Conservation (phyloP, 768 basidiomycete species). For the Leccinum obscurum region DNA sequence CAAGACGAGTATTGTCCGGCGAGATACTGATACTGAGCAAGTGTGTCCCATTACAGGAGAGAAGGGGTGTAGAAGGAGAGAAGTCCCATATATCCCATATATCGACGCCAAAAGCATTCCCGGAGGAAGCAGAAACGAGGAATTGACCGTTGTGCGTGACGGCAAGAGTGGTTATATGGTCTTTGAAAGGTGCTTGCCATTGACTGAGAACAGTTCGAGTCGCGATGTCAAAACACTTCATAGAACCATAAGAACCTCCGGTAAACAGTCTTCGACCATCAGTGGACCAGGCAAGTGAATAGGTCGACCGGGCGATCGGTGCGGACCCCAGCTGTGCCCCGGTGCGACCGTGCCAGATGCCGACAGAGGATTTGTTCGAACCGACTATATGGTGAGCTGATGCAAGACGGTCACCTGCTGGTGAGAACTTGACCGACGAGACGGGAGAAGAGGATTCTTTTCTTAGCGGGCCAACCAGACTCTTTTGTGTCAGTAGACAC, state of each 20-base stretch:
- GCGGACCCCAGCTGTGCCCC: slow-evolving; percentile 7
- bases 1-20: slow-evolving; percentile 4
- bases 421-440: slow-evolving; percentile 20
- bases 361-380: not conserved
- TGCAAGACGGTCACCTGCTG: slow-evolving; percentile 12
- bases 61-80: slow-evolving; percentile 1
- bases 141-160: slow-evolving; percentile 4
- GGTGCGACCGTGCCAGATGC: slow-evolving; percentile 17
- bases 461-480: slow-evolving; percentile 3
- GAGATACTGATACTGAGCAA: slow-evolving; percentile 3
- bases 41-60: not conserved
- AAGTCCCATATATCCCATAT: slow-evolving; percentile 14
- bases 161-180: slow-evolving; percentile 10
- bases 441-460: slow-evolving; percentile 6
- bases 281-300: slow-evolving; percentile 19
- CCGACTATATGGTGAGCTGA: not conserved
- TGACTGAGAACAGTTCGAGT: not conserved
- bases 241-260: slow-evolving; percentile 10
- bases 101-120: slow-evolving; percentile 2
- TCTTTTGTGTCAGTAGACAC: not conserved
- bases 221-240: slow-evolving; percentile 12
- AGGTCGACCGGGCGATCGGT: not conserved
- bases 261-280: slow-evolving; percentile 17
- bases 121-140: slow-evolving; percentile 15
- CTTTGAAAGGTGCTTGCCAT: not conserved